phyloP scores from a whole-genome alignment of 106 monocot species.

The Apostasia shenzhenica region DNA sequence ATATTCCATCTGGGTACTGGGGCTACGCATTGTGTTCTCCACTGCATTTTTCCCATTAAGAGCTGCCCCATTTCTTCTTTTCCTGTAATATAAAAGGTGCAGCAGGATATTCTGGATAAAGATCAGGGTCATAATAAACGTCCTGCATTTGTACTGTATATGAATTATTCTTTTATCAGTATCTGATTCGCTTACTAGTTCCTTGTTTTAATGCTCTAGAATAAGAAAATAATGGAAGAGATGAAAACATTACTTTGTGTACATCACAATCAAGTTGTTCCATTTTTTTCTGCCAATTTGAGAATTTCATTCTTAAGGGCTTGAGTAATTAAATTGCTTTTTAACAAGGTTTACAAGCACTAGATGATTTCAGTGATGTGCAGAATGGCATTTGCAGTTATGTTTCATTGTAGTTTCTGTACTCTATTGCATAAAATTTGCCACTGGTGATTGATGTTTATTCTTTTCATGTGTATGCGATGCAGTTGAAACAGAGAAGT shows the following conservation, averaged over 20 bases:
- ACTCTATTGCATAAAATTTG: not conserved
- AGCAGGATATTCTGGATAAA: no score
- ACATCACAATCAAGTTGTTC: not conserved
- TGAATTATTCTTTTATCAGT: no score
- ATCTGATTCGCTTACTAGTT: no score
- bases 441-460: not conserved
- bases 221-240: not conserved
- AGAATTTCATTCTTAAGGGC: not conserved
- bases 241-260: not conserved
- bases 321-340: not conserved
- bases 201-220: no score
- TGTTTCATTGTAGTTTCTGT: not conserved
- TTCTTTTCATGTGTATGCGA: not conserved
- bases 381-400: not conserved
- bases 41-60: no score
- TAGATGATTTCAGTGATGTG: not conserved
- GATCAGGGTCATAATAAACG: no score
- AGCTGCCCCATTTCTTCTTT: no score
- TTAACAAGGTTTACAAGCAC: not conserved
- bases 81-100: no score
- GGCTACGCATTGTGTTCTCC: no score
- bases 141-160: no score
- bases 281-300: not conserved
- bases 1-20: no score
- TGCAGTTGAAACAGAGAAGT: conserved; percentile 83